Evolutionary conservation across 2,329 filamentous ascomycete genomes (phyloP), one percentile per base, ranked within the genome.

Genomic region (Clarireedia sp.): DNA sequence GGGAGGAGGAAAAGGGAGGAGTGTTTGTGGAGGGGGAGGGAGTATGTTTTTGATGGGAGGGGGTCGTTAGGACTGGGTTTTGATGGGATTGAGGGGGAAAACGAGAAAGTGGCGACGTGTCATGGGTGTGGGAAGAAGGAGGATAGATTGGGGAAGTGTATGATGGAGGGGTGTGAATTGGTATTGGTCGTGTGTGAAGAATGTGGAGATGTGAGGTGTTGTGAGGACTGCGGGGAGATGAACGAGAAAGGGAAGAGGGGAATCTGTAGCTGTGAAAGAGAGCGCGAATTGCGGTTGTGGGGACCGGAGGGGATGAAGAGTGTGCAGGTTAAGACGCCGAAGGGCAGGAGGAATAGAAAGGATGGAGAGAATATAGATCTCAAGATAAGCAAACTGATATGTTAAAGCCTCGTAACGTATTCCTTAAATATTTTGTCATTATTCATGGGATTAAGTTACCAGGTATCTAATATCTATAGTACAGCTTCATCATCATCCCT

Each of bases 11-110:
- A 3, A 9, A 44, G 62, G 7, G 51, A 60, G 9, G 65, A 69
- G 1, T 64, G 61, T 29, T 48, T 69, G 3, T 69, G 69, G 46
- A 62, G 61, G 47, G 67, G 67, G 6, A 61, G 59, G 45, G 69
- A 69, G 26, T 69, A 66, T 48, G 67, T 69, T 8, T 69, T 69
- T 58, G 67, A 69, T 59, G 66, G 65, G 1, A 61, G 67, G 56
- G 67, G 67, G 3, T 66, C 66, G 2, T 62, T 59, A 7, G 62
- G 64, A 2, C 26, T 68, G 21, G 49, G 26, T 14, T 33, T 33
- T 2, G 29, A 24, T 8, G 41, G 41, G 14, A 29, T 23, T 3
- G 40, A 29, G 6, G 37, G 43, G 6, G 37, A 44, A 3, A 33
- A 24, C 3, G 58, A 65, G 21, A 63, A 63, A n/a, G 66, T 69